phyloP scores from a whole-genome alignment of 2,329 filamentous ascomycete species.

The Ophioceras dolichostomum region DNA sequence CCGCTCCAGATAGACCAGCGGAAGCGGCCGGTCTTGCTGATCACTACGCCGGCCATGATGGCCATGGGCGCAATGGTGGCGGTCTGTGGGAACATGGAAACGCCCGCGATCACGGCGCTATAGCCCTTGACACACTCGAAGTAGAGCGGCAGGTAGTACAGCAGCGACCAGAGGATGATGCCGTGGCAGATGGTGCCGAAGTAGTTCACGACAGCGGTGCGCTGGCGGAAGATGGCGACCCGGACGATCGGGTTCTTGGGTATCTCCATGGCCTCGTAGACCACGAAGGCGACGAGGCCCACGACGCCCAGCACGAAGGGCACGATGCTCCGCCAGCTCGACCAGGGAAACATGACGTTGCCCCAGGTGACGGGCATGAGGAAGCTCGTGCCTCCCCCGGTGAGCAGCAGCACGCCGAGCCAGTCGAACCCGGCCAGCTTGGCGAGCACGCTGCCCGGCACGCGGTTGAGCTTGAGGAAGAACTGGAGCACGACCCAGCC shows the following conservation, averaged over 20 bases:
- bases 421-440: constrained; percentile 19
- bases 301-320: constrained; percentile 29
- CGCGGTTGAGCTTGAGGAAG: constrained; percentile 18
- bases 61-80: constrained; percentile 11
- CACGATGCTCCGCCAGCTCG: constrained; percentile 20
- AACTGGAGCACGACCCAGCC: constrained; percentile 16
- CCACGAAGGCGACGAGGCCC: constrained; percentile 21
- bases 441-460: too few species aligned
- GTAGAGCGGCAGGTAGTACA: constrained; percentile 30
- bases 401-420: constrained; percentile 28
- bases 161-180: constrained; percentile 18
- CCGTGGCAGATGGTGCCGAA: constrained; percentile 20
- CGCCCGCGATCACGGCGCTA: constrained; percentile 16
- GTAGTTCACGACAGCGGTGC: constrained; percentile 18
- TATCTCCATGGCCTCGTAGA: constrained; percentile 9
- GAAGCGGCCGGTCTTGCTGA: constrained; percentile 10
- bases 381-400: constrained; percentile 22
- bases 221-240: not conserved
- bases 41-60: constrained; percentile 7
- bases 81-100: constrained; percentile 14
- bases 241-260: too few species aligned
- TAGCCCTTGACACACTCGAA: constrained; percentile 26
- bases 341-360: constrained; percentile 29
- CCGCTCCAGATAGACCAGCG: constrained; percentile 25
- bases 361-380: constrained; percentile 31